phyloP scores from a whole-genome alignment of 148 eudicot species.

The Camellia japonica region DNA sequence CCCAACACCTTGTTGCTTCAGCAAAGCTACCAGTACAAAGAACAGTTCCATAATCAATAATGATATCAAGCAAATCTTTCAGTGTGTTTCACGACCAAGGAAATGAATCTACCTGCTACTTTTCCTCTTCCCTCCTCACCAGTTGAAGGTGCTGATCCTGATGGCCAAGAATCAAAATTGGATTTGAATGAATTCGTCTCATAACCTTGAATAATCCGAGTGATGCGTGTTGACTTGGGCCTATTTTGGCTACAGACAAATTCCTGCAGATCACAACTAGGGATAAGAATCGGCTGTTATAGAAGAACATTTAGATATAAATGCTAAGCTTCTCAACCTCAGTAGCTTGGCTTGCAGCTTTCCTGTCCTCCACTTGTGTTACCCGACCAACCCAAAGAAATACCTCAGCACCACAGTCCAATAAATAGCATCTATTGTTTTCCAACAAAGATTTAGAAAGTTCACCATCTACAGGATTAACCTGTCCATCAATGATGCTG shows the following conservation, averaged over 20 bases:
- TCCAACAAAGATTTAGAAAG: constrained; percentile 86
- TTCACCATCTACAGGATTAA: constrained; percentile 59
- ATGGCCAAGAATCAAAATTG: constrained; percentile 92
- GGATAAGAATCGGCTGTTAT: constrained; percentile 21
- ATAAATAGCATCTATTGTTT: constrained; percentile 72
- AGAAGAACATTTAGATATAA: constrained; percentile 9
- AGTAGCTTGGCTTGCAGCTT: constrained; percentile 75
- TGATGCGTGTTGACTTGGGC: constrained; percentile 84
- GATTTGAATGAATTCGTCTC: constrained; percentile 88
- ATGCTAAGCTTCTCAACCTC: constrained; percentile 54
- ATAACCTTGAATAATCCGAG: constrained; percentile 87
- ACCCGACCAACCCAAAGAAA: constrained; percentile 95
- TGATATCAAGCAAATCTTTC: background rate
- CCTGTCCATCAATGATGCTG: constrained; percentile 78
- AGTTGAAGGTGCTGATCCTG: constrained; percentile 72
- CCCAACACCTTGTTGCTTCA: constrained; percentile 98
- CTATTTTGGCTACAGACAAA: constrained; percentile 67
- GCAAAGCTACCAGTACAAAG: constrained; percentile 60
- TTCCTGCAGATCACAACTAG: constrained; percentile 44
- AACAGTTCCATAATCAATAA: constrained; percentile 7
- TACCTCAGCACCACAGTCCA: constrained; percentile 93
- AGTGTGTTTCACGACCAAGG: background rate
- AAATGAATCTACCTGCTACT: constrained; percentile 71
- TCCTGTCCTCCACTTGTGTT: constrained; percentile 90
- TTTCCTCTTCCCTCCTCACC: constrained; percentile 95